Percentiles rank a stretch among this genome's conserved stretches.
Conservation (phyloP, 805 yeast genomes). For the Candida maesae region DNA sequence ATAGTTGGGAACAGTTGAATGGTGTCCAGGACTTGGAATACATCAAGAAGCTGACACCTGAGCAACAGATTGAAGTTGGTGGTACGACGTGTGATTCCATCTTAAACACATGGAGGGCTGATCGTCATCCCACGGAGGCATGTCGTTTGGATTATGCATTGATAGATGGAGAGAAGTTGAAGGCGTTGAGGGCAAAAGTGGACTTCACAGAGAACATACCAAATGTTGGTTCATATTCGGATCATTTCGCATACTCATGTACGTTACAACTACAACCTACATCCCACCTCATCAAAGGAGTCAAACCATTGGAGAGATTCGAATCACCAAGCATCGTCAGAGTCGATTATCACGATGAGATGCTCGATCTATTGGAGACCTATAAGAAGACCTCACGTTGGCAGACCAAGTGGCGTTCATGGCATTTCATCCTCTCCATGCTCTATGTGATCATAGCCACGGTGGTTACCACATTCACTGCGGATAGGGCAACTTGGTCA, state of each 20-base stretch:
- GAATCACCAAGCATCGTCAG: conserved; percentile 2
- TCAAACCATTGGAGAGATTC: conserved; percentile 2
- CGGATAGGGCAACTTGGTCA: conserved; percentile 52
- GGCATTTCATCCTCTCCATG: conserved; percentile 59
- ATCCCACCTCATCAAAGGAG: conserved; percentile 4
- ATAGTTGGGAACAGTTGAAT: conserved; percentile 76
- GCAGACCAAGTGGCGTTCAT: conserved; percentile 63
- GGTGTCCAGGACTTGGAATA: conserved; percentile 42
- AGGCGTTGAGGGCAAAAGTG: conserved; percentile 61
- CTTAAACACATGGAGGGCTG: conserved; percentile 79
- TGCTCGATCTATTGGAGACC: conserved; percentile 39
- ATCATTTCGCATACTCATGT: conserved; percentile 81
- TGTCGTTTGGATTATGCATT: conserved; percentile 89
- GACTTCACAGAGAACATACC: conserved; percentile 69
- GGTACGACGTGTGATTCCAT: conserved; percentile 90
- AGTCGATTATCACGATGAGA: conserved; percentile 40
- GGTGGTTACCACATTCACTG: conserved; percentile 57
- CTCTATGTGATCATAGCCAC: conserved; percentile 47
- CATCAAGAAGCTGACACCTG: conserved; percentile 45
- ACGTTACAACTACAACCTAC: conserved; percentile 31
- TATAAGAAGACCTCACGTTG: conserved; percentile 47
- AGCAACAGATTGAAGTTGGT: conserved; percentile 62
- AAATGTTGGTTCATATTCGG: conserved; percentile 74
- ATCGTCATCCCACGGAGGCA: conserved; percentile 37
- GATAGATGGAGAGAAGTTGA: conserved; percentile 52